phyloP scores from a whole-genome alignment of 441 rosid genomes.

The Biscutella laevigata region DNA sequence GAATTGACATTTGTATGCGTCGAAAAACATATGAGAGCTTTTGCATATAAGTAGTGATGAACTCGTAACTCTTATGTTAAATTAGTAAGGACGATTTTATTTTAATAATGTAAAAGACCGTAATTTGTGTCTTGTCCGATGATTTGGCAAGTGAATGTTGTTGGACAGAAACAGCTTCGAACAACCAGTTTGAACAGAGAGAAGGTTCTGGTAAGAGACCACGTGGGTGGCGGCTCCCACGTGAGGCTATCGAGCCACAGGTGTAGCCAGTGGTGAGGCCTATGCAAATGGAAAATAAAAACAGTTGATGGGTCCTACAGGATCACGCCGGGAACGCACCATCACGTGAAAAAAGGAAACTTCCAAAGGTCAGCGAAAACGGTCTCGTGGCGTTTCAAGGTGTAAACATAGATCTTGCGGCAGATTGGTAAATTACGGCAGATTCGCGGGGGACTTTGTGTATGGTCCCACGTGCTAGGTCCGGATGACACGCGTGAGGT shows the following conservation, averaged over 20 bases:
- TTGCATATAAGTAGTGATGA: too few species aligned
- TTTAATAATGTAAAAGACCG: constrained; percentile 10
- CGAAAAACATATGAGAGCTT: too few species aligned
- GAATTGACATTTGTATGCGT: too few species aligned
- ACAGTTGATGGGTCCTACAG: constrained; percentile 16
- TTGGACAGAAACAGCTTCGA: constrained; percentile 20
- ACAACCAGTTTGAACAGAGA: constrained; percentile 29
- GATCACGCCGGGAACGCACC: constrained; percentile 25
- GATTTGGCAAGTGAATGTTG: constrained; percentile 26
- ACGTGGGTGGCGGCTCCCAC: constrained; percentile 29
- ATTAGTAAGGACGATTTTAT: too few species aligned
- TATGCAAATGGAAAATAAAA: background rate
- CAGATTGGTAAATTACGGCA: background rate
- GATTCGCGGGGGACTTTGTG: background rate
- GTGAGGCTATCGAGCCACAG: constrained; percentile 27
- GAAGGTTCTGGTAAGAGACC: constrained; percentile 25
- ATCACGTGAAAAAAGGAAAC: constrained; percentile 28
- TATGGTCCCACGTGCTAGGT: constrained; percentile 26
- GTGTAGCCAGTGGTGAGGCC: constrained; percentile 17
- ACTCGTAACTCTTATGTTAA: too few species aligned
- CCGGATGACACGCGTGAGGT: constrained; percentile 27
- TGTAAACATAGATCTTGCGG: constrained; percentile 4
- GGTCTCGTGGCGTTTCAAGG: constrained; percentile 6
- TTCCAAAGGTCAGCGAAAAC: constrained; percentile 22
- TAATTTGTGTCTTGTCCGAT: constrained; percentile 13